A percentile compares a stretch with the other conserved stretches of the same genome.
These are phyloP conservation scores for Knufia petricola DNA, from an alignment of 2,329 filamentous ascomycete genomes.

Conservation along the genomic window DNA sequence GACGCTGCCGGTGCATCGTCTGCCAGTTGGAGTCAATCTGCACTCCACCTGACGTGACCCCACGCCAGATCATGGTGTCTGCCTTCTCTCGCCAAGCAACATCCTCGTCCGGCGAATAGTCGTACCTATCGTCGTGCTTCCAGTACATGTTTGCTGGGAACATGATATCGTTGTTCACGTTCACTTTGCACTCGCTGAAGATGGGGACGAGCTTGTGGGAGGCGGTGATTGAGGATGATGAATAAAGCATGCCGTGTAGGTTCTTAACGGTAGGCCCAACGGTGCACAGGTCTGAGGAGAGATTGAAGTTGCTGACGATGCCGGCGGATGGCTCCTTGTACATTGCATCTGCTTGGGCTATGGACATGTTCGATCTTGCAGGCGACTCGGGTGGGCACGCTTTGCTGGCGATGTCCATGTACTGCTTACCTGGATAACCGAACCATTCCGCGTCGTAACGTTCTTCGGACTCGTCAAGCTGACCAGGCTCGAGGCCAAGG, in stretches of 20 bases:
- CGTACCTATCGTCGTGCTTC: constrained; percentile 48
- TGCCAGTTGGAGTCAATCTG: constrained; percentile 37
- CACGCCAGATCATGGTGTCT: constrained; percentile 52
- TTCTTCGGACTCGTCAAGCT: constrained; percentile 17
- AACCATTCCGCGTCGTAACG: constrained; percentile 42
- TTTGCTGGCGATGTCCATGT: constrained; percentile 50
- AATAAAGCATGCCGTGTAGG: constrained; percentile 56
- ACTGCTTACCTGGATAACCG: constrained; percentile 36
- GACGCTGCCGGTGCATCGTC: constrained; percentile 31
- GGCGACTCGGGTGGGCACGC: constrained; percentile 50
- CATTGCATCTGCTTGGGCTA: constrained; percentile 23
- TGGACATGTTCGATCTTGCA: constrained; percentile 41
- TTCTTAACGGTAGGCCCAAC: constrained; percentile 55
- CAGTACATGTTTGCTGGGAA: constrained; percentile 61
- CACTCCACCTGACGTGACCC: constrained; percentile 52
- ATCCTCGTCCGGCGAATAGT: constrained; percentile 47
- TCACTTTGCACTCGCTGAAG: constrained; percentile 60
- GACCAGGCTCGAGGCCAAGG: constrained; percentile 17
- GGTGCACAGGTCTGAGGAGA: constrained; percentile 54
- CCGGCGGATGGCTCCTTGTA: constrained; percentile 41
- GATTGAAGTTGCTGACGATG: constrained; percentile 53
- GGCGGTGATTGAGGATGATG: constrained; percentile 47
- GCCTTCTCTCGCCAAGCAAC: constrained; percentile 50
- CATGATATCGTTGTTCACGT: constrained; percentile 61
- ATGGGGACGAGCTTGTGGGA: constrained; percentile 53